Base-by-base conservation (phyloP, 805 yeast species). In the Myxozyma neglecta region DNA sequence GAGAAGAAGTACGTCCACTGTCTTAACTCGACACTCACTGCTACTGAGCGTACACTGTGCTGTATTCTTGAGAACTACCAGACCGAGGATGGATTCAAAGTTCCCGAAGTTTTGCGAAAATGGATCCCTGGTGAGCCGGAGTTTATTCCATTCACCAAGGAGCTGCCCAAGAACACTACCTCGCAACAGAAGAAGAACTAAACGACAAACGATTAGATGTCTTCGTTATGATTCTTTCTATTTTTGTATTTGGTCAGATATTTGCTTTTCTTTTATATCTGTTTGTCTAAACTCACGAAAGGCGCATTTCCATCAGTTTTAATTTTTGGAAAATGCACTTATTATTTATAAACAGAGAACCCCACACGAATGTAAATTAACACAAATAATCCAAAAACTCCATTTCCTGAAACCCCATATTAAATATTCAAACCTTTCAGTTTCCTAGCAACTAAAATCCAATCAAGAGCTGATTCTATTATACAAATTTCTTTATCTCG, bases 101-200 rank as follows among this genome's bases (percentile, higher is more conserved):
- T 94, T 66, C 99, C 99, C 65, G 96, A 92, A 79, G 98, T 92
- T 45, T 84, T 94, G 76, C 88, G 97, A 82, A 90, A 85, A 77
- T 94, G 88, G 82, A 90, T 94, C 72, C 99, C 99, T 60, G 99
- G 99, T 69, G 96, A 91, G 79, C 99, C 99, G 39, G 97, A 93
- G 75, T 94, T 94, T 77, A 79, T 94, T 71, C 98, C 97, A 56
- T 94, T 78, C 76, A 84, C 83, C 61, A 90, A 88, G 77, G 98
- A 90, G 74, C 83, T 93, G 72, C 97, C 97, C 77, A 92, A 92
- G 85, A 90, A 91, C 81, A 87, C 94, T 45, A 90, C 96, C 68
- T 89, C 96, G 56, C 83, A 82, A 76, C 81, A 82, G 76, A 86
- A 85, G 83, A 53, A 42, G 32, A 48, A 56, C 14, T 36, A 34